A percentile compares a stretch with the other conserved stretches of the same genome.
Conservation (phyloP, 2,329 filamentous ascomycete species). For the Pseudogymnoascus sp. region DNA sequence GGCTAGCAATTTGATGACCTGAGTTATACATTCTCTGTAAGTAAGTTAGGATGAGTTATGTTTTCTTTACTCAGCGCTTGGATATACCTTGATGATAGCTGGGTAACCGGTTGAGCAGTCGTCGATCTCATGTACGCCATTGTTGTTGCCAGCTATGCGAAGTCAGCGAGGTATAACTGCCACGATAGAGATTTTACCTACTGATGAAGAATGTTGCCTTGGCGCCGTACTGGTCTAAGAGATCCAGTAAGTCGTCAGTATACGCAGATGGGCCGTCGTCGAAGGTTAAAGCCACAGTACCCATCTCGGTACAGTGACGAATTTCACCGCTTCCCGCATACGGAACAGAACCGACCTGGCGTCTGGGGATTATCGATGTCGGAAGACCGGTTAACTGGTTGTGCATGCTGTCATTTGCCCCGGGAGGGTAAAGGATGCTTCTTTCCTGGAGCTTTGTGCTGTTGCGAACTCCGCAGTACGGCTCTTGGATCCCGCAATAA, state of each 20-base stretch:
- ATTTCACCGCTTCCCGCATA: neutral
- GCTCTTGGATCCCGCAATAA: conserved; percentile 2
- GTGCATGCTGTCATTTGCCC: neutral
- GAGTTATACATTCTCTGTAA: conserved; percentile 21
- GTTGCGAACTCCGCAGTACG: neutral
- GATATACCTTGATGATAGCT: conserved; percentile 37
- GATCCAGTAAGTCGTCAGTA: conserved; percentile 52
- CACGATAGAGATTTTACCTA: neutral
- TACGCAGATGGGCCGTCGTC: conserved; percentile 59
- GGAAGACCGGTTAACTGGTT: neutral
- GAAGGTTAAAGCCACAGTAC: conserved; percentile 57
- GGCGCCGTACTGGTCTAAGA: conserved; percentile 49
- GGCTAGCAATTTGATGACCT: conserved; percentile 53
- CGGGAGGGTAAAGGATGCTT: neutral
- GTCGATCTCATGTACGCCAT: conserved; percentile 48
- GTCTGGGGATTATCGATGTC: neutral
- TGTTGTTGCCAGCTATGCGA: conserved; percentile 39
- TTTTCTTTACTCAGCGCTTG: neutral
- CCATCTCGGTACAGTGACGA: conserved; percentile 40
- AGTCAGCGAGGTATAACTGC: neutral
- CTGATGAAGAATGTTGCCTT: conserved; percentile 51
- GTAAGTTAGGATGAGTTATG: conserved; percentile 1
- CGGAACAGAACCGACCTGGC: neutral
- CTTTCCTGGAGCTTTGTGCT: neutral
- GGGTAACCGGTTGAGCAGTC: conserved; percentile 36